Conservation (phyloP, 352 stramenopile genomes). For the Nothophytophthora sp. region DNA sequence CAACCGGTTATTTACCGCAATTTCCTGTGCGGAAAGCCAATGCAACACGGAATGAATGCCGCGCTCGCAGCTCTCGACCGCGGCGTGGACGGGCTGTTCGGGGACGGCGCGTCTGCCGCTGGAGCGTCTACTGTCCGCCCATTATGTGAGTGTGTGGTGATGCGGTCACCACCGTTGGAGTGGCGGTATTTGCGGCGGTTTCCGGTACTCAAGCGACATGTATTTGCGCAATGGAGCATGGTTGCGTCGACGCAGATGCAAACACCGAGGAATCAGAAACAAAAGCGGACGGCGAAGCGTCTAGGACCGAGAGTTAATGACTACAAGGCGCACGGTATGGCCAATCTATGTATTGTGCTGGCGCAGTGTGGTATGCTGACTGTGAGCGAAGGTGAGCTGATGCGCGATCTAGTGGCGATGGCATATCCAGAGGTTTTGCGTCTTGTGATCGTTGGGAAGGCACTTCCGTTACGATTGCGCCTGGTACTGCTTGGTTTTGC, state of each 20-base stretch:
- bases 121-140: slow-evolving; percentile 12
- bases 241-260: too few species aligned
- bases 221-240: slow-evolving; percentile 34
- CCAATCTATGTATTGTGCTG: slow-evolving; percentile 35
- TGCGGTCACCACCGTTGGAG: slow-evolving; percentile 12
- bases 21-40: too few species aligned
- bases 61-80: slow-evolving; percentile 33
- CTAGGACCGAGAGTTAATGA: slow-evolving; percentile 4
- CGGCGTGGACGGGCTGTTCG: slow-evolving; percentile 50
- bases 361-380: slow-evolving; percentile 41
- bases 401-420: slow-evolving; percentile 13
- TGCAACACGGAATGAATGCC: slow-evolving; percentile 44
- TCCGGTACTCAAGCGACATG: slow-evolving; percentile 50
- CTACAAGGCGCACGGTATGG: slow-evolving; percentile 29
- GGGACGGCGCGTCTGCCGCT: background rate
- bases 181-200: slow-evolving; percentile 37
- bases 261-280: slow-evolving; percentile 29
- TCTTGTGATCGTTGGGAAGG: slow-evolving; percentile 12
- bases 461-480: slow-evolving; percentile 29
- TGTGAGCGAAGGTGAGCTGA: slow-evolving; percentile 15
- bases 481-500: slow-evolving; percentile 31
- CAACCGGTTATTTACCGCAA: too few species aligned
- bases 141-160: slow-evolving; percentile 39
- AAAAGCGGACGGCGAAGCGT: slow-evolving; percentile 8
- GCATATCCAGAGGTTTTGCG: slow-evolving; percentile 21